These are phyloP conservation scores for Theobroma cacao DNA, from an alignment of 345 rosid genomes.

Conservation along the genomic window DNA sequence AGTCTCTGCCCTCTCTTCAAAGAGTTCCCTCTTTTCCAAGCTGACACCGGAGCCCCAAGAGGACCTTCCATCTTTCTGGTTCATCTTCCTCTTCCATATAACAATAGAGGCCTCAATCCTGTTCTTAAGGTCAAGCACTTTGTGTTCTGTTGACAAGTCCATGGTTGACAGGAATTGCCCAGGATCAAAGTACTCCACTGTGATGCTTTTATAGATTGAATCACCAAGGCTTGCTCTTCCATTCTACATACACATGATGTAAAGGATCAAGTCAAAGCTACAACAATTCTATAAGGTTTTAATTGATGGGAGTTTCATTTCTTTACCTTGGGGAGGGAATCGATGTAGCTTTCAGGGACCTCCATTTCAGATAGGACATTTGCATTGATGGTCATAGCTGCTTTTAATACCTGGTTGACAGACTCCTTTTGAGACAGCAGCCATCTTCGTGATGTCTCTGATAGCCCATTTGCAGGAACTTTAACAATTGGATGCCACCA, in stretches of 20 bases:
- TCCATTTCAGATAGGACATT: constrained; percentile 89
- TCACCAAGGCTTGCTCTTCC: constrained; percentile 97
- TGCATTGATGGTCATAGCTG: constrained; percentile 97
- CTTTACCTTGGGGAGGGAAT: constrained; percentile 85
- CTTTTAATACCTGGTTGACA: constrained; percentile 95
- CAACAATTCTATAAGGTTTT: not conserved
- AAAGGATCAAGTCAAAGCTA: not conserved
- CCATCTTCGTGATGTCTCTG: constrained; percentile 62
- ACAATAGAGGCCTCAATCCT: constrained; percentile 90
- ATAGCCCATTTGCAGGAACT: constrained; percentile 70
- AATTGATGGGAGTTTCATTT: not conserved
- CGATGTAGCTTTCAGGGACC: constrained; percentile 84
- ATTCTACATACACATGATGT: constrained; percentile 37
- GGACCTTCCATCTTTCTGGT: constrained; percentile 71
- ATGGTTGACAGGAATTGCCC: constrained; percentile 64
- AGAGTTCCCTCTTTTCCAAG: constrained; percentile 90
- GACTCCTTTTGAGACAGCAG: constrained; percentile 79
- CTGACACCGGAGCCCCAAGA: constrained; percentile 92
- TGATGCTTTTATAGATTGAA: constrained; percentile 79
- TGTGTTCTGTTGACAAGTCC: constrained; percentile 83
- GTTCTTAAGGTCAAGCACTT: constrained; percentile 82
- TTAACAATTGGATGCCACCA: constrained; percentile 95
- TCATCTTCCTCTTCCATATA: constrained; percentile 90
- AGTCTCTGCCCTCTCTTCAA: constrained; percentile 92
- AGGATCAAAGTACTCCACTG: constrained; percentile 80